phyloP scores from a whole-genome alignment of 345 rosid genomes.

The Isatis tinctoria region DNA sequence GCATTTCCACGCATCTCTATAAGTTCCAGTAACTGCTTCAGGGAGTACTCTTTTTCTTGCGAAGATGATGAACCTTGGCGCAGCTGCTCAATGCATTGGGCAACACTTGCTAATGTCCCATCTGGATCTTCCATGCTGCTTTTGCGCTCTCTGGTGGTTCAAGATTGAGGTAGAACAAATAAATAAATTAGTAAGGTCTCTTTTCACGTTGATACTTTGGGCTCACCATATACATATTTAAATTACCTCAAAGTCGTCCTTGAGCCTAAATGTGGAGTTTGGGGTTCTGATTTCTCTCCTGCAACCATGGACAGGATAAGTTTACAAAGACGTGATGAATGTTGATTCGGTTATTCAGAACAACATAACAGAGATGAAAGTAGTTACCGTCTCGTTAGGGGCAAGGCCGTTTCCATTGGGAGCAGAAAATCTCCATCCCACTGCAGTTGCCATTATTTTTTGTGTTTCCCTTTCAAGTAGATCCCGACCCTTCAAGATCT shows the following conservation, averaged over 20 bases:
- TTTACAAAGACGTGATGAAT: no score
- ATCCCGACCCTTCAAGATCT: slow-evolving; percentile 55
- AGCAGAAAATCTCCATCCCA: slow-evolving; percentile 84
- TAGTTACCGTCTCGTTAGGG: slow-evolving; percentile 57
- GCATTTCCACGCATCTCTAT: slow-evolving; percentile 92
- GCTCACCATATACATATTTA: background rate
- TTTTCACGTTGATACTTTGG: background rate
- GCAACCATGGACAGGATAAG: slow-evolving; percentile 25
- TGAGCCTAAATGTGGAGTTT: slow-evolving; percentile 78
- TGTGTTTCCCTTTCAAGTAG: background rate
- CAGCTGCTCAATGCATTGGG: slow-evolving; percentile 96
- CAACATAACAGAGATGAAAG: background rate
- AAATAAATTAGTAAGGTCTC: background rate
- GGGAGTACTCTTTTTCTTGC: slow-evolving; percentile 82
- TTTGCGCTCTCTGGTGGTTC: slow-evolving; percentile 80
- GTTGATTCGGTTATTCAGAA: no score
- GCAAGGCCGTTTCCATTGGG: slow-evolving; percentile 69
- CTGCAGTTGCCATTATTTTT: slow-evolving; percentile 53
- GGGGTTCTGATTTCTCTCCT: slow-evolving; percentile 98
- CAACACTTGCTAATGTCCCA: slow-evolving; percentile 98
- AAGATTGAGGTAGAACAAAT: background rate
- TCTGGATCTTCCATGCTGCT: slow-evolving; percentile 99
- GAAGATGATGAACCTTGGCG: slow-evolving; percentile 82
- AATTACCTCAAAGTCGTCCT: slow-evolving; percentile 79
- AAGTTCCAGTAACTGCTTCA: slow-evolving; percentile 91